Base-by-base conservation (phyloP, 495 filamentous ascomycete species). In the Xylaria acuta region DNA sequence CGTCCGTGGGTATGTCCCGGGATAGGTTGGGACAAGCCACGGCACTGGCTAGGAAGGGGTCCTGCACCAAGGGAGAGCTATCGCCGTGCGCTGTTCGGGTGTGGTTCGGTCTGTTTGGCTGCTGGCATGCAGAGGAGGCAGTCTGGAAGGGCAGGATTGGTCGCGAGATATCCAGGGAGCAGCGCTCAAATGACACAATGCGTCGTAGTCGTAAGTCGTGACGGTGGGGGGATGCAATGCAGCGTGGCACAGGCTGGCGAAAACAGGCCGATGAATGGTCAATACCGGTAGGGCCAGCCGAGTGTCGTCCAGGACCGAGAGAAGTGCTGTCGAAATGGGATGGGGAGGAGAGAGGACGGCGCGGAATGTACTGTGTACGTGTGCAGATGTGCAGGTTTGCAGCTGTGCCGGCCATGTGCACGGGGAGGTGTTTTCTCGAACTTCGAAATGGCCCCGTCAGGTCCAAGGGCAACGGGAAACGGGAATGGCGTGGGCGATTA, bases 241-340 rank as follows among this genome's bases (percentile, higher is more conserved):
- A 71, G 69, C 60, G 47, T 34, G 51, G 59, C 70, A 72, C 49
- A 30, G 32, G 63, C 27, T 56, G 53, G 27, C 27, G 18, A 45
- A 51, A 47, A 51, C 16, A 59, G 70, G 27, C 34, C 25, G 30
- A 59, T 4, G 38, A 72, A 51, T 45, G 25, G 60, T 65, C 49
- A 27, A 72, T 60, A 67, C 49, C 18, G 43, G 70, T 47, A 67
- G 53, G 70, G 53, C 70, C 70, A 72, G 70, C 70, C 70, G 70
- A 67, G 51, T 53, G 63, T 66, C 63, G 49, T 59, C 70, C 51
- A 64, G 34, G 70, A 60, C 63, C n/a, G n/a, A 12, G 41, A 60
- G 51, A 32, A 65, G 11, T n/a, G 43, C 16, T 53, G 22, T 72
- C 51, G 62, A 51, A 63, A 27, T 20, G n/a, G 30, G 25, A 47